Evolutionary conservation across 305 asterid genomes (phyloP).

Genomic region (Fraxinus nigra): DNA sequence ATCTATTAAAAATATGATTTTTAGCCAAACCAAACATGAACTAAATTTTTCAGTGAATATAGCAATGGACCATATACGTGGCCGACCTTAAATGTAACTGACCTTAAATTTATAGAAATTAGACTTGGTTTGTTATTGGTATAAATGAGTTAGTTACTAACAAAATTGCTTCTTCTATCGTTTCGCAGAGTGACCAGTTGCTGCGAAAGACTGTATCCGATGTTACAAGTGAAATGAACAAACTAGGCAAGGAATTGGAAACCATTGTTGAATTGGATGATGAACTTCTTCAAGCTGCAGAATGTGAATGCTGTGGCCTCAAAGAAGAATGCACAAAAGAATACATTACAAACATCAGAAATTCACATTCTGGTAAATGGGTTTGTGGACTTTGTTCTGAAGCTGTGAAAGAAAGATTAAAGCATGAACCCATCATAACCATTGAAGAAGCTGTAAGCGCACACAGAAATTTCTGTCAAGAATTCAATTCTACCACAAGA

Average conservation of each 20-base stretch:
- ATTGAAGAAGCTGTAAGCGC: slow-evolving; percentile 44
- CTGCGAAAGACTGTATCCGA: slow-evolving; percentile 37
- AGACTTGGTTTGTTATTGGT: neutral
- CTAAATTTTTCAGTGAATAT: neutral
- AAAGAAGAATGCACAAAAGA: slow-evolving; percentile 49
- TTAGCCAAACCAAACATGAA: neutral
- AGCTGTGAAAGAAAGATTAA: slow-evolving; percentile 46
- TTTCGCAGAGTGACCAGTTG: slow-evolving; percentile 26
- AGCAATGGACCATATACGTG: neutral
- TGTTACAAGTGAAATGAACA: slow-evolving; percentile 31
- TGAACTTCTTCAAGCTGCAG: slow-evolving; percentile 24
- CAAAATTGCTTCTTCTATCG: neutral
- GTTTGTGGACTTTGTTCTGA: slow-evolving; percentile 65
- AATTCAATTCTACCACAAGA: slow-evolving; percentile 41
- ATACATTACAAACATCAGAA: slow-evolving; percentile 34
- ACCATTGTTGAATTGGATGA: slow-evolving; percentile 26
- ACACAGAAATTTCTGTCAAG: slow-evolving; percentile 39
- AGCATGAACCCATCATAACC: slow-evolving; percentile 4
- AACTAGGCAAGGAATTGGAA: slow-evolving; percentile 30
- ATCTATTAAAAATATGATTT: neutral
- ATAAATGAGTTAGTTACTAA: neutral
- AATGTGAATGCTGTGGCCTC: slow-evolving; percentile 63
- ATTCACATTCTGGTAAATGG: slow-evolving; percentile 49
- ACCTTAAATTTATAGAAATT: neutral
- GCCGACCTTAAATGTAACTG: neutral